phyloP scores from a whole-genome alignment of 2,329 filamentous ascomycete genomes.

The Diaporthe capsici region DNA sequence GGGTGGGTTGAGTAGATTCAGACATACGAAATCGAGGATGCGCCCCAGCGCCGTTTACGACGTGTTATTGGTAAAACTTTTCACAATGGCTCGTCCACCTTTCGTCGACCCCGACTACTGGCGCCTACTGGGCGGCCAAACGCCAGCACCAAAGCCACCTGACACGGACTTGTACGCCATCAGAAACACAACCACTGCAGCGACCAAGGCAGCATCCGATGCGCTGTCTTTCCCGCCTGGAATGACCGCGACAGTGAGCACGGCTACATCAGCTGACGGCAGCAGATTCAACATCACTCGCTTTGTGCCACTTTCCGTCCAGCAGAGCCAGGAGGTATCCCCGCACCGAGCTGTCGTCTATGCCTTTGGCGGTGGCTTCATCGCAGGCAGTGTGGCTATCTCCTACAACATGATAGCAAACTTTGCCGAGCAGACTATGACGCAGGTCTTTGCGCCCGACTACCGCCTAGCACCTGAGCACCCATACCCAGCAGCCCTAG shows the following conservation, averaged over 20 bases:
- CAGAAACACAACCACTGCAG: not conserved
- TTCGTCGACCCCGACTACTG: slow-evolving; percentile 18
- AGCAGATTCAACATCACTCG: slow-evolving; percentile 39
- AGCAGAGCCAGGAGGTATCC: slow-evolving; percentile 31
- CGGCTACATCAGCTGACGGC: slow-evolving; percentile 28
- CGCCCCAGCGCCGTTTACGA: not conserved
- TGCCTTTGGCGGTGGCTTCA: slow-evolving; percentile 49
- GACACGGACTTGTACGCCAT: slow-evolving; percentile 16
- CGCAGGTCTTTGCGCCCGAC: slow-evolving; percentile 54
- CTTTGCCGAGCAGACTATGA: slow-evolving; percentile 40
- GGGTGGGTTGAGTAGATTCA: too few relatives aligned
- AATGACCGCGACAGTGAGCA: slow-evolving; percentile 6
- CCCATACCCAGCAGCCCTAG: slow-evolving; percentile 58
- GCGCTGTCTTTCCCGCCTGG: not conserved
- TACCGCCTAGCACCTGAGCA: slow-evolving; percentile 66
- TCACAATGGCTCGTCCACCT: slow-evolving; percentile 22
- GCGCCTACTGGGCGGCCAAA: slow-evolving; percentile 19
- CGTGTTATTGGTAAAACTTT: not conserved
- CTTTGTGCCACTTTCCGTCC: slow-evolving; percentile 41
- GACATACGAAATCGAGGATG: not conserved
- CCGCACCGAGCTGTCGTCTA: slow-evolving; percentile 43
- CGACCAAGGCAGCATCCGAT: slow-evolving; percentile 17
- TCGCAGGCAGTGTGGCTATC: slow-evolving; percentile 44
- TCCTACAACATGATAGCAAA: slow-evolving; percentile 41
- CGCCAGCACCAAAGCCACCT: not conserved